Percentiles rank a stretch among this genome's conserved stretches.
These are phyloP conservation scores for Auricularia sp. DNA, from an alignment of 768 basidiomycete genomes.

Conservation along the genomic window DNA sequence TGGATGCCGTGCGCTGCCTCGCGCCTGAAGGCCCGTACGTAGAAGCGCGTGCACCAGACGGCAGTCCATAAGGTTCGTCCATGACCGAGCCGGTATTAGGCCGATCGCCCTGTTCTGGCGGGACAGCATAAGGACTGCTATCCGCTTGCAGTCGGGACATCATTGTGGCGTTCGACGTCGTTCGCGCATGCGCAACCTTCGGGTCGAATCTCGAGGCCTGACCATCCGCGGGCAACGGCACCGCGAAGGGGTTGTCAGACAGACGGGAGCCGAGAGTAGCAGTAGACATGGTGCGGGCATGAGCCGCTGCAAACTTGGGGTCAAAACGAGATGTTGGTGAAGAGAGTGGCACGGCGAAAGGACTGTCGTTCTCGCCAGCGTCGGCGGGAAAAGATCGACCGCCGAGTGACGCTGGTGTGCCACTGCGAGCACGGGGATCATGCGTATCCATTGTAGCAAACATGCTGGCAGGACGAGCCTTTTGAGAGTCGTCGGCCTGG, in stretches of 20 bases:
- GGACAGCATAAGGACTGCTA: background rate
- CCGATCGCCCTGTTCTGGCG: background rate
- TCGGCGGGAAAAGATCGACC: background rate
- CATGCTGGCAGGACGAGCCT: background rate
- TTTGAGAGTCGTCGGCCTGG: background rate
- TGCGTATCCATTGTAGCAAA: constrained; percentile 5
- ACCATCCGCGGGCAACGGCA: constrained; percentile 51
- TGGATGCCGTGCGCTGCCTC: constrained; percentile 8
- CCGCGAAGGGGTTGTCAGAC: constrained; percentile 52
- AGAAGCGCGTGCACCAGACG: background rate
- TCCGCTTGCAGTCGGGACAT: constrained; percentile 2
- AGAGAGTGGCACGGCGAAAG: constrained; percentile 28
- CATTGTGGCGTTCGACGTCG: constrained; percentile 37
- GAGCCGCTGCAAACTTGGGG: constrained; percentile 23
- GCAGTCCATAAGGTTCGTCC: background rate
- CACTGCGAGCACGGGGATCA: constrained; percentile 2
- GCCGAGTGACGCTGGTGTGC: background rate
- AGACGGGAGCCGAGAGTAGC: constrained; percentile 37
- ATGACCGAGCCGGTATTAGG: background rate
- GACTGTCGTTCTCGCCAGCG: constrained; percentile 13
- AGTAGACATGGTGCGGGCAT: constrained; percentile 32
- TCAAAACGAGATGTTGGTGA: constrained; percentile 34
- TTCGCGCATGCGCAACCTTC: constrained; percentile 53
- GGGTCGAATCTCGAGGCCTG: constrained; percentile 72
- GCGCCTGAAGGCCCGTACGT: background rate